Evolutionary conservation across 495 filamentous ascomycete species (phyloP).

Genomic region (Lasiosphaeria miniovina): DNA sequence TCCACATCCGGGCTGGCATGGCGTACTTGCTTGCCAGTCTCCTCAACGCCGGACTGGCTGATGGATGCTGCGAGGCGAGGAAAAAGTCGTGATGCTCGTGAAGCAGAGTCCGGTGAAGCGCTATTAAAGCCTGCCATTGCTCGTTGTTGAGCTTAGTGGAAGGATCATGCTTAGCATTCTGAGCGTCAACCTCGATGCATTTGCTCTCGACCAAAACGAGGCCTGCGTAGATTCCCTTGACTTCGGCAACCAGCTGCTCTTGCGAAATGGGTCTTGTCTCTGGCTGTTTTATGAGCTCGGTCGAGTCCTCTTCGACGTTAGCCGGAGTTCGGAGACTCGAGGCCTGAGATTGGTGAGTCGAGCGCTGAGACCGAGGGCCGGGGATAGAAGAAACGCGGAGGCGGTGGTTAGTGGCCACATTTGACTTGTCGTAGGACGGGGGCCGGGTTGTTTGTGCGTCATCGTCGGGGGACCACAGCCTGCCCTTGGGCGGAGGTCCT

Average conservation of each 20-base stretch:
- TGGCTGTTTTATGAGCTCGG: slow-evolving; percentile 49
- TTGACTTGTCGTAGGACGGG: slow-evolving; percentile 23
- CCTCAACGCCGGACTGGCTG: slow-evolving; percentile 57
- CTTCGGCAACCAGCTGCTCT: slow-evolving; percentile 67
- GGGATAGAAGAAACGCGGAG: slow-evolving; percentile 15
- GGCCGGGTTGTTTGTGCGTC: slow-evolving; percentile 18
- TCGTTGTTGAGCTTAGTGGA: slow-evolving; percentile 49
- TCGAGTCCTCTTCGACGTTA: slow-evolving; percentile 7
- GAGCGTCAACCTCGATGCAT: slow-evolving; percentile 68
- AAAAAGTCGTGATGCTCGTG: slow-evolving; percentile 80
- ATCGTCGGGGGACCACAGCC: slow-evolving; percentile 36
- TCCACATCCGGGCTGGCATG: slow-evolving; percentile 83
- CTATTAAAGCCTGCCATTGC: slow-evolving; percentile 72
- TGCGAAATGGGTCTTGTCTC: slow-evolving; percentile 69
- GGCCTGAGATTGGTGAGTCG: slow-evolving; percentile 7
- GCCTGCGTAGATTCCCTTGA: slow-evolving; percentile 73
- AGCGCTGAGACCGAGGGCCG: slow-evolving; percentile 3
- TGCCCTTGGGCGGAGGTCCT: slow-evolving; percentile 31
- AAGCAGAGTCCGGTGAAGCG: slow-evolving; percentile 65
- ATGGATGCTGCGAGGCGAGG: slow-evolving; percentile 71
- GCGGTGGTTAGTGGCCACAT: slow-evolving; percentile 22
- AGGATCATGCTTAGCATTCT: slow-evolving; percentile 42
- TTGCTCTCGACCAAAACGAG: slow-evolving; percentile 78
- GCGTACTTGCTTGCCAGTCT: slow-evolving; percentile 64
- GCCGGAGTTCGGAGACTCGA: neutral